Evolutionary conservation across 192 early-diverging fungal genomes (phyloP).

Genomic region (Coemansia sp.): DNA sequence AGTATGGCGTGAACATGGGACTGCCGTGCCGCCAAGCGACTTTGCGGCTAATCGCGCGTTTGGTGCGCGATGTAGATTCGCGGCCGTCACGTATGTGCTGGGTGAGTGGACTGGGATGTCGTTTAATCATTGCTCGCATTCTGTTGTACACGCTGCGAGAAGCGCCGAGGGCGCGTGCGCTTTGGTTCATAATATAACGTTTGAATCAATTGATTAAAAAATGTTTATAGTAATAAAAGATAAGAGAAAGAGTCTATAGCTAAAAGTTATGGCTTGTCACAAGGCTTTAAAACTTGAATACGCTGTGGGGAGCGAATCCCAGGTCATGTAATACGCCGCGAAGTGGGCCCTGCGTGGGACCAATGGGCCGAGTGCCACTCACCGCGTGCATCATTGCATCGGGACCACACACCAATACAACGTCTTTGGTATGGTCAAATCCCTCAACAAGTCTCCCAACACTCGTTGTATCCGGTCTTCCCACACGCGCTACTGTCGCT

Average conservation of each 20-base stretch:
- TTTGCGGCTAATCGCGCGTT: constrained; percentile 15
- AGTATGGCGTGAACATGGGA: constrained; percentile 3
- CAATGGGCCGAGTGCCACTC: constrained; percentile 55
- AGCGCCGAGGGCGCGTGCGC: neutral
- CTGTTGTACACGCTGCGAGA: neutral
- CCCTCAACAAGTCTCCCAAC: constrained; percentile 34
- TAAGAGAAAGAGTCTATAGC: neutral
- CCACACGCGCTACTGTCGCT: constrained; percentile 2
- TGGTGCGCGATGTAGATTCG: constrained; percentile 7
- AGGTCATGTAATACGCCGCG: constrained; percentile 55
- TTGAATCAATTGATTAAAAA: no score
- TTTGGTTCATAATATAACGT: no score
- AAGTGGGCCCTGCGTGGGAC: constrained; percentile 59
- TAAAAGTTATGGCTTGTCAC: neutral
- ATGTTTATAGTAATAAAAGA: no score
- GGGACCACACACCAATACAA: constrained; percentile 67
- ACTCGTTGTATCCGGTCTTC: constrained; percentile 9
- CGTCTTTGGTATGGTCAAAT: constrained; percentile 30
- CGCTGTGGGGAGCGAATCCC: constrained; percentile 54
- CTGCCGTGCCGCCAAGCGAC: constrained; percentile 32
- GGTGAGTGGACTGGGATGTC: neutral
- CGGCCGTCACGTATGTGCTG: constrained; percentile 3
- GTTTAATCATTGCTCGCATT: neutral
- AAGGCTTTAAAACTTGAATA: constrained; percentile 60
- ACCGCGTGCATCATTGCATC: constrained; percentile 61